Base-by-base conservation (phyloP, 768 basidiomycete genomes). In the Suillus clintonianus region DNA sequence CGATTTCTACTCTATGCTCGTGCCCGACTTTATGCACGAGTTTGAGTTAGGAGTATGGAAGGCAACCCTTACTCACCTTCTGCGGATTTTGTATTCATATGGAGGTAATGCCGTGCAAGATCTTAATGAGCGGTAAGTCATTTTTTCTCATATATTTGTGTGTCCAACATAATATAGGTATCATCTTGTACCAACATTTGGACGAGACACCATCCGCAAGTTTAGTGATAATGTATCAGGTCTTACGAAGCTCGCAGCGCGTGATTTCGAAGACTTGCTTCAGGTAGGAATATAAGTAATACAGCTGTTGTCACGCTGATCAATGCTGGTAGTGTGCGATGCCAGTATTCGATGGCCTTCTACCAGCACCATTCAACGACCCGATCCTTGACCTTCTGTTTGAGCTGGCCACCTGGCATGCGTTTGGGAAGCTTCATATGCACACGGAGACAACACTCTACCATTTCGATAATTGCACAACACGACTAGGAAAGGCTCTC, bases 31-130 rank as follows among this genome's bases (percentile, higher is more conserved):
- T 7, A 61, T 79, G 57, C 78, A 78, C 41, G 72, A 79, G 55
- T 70, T 76, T 22, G 76, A 80, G 34, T 65, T 79, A 0, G 77
- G 79, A 1, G 70, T 72, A 0, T 78, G 76, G 74, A 79, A 79
- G 53, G 34, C 55, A 24, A 2, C 71, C 37, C 66, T 75, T 32
- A 65, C 59, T 0, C 77, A 78, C 43, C 61, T 76, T 15, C 60
- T 77, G 2, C 64, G 68, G 0, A 64, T 76, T 15, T 62, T 75
- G n/a, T n/a, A n/a, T 45, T n/a, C 43, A 45, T 45, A n/a, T 45
- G 43, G 43, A 45, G 43, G 43, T 45, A 45, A 2, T 45, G 19
- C 43, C 17, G n/a, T 45, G 19, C n/a, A 45, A 45, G n/a, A 45
- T 43, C n/a, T 43, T 73, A 1, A 39, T 39, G 39, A 39, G 39